Conservation (phyloP, 176 grass and related monocot genomes). For the Raddia guianensis region DNA sequence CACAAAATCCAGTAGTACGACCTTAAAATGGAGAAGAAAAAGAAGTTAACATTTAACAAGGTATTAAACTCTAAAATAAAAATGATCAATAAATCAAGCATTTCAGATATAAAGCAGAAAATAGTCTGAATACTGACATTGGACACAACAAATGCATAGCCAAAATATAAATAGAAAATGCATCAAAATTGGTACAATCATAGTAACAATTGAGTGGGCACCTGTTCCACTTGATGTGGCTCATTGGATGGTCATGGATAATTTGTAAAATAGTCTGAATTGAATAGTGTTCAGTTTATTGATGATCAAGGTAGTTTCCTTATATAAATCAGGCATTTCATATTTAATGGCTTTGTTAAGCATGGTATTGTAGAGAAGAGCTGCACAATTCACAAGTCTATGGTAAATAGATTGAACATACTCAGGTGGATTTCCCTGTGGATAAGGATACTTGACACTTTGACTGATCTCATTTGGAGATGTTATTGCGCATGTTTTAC, state of each 20-base stretch:
- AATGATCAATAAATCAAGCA: background rate
- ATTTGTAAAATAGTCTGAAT: too few relatives aligned
- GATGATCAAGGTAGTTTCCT: background rate
- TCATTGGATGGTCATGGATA: constrained; percentile 7
- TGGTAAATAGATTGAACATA: constrained; percentile 27
- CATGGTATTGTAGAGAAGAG: background rate
- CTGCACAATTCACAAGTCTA: background rate
- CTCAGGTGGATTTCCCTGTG: background rate
- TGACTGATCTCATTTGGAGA: background rate
- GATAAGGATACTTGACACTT: background rate
- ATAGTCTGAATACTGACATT: background rate
- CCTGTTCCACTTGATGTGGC: constrained; percentile 11
- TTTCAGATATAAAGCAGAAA: background rate
- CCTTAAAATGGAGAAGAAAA: constrained; percentile 39
- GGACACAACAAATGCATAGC: background rate
- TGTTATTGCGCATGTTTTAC: constrained; percentile 4
- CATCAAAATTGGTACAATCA: background rate
- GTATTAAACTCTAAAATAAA: background rate
- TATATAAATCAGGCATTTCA: background rate
- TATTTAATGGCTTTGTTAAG: background rate
- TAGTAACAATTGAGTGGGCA: constrained; percentile 1
- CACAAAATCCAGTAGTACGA: constrained; percentile 89
- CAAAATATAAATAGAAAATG: background rate
- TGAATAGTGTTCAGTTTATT: background rate
- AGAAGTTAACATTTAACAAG: constrained; percentile 5